Evolutionary conservation across 345 rosid genomes (phyloP).

Genomic region (Pistacia atlantica): DNA sequence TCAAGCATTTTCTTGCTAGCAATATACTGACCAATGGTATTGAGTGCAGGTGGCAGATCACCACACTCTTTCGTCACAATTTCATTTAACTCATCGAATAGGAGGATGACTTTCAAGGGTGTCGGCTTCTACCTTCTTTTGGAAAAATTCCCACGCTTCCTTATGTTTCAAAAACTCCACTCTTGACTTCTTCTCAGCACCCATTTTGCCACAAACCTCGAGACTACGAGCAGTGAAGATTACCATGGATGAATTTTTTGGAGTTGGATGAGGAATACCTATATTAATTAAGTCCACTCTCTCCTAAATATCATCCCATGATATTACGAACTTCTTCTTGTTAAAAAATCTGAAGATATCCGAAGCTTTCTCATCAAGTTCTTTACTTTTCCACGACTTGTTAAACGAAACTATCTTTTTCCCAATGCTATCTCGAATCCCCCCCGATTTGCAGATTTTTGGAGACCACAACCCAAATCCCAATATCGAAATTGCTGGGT

Average conservation of each 20-base stretch:
- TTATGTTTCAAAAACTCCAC: too few species aligned
- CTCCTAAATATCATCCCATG: constrained; percentile 8
- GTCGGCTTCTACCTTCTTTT: constrained; percentile 1
- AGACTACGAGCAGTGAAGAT: constrained; percentile 30
- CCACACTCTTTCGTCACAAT: constrained; percentile 12
- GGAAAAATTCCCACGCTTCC: too few species aligned
- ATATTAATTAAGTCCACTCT: background rate
- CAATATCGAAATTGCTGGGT: constrained; percentile 1
- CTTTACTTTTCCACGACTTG: background rate
- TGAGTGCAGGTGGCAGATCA: constrained; percentile 22
- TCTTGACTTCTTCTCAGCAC: too few species aligned
- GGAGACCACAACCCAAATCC: constrained; percentile 23
- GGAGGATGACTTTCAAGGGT: constrained; percentile 2
- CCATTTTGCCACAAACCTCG: constrained; percentile 27
- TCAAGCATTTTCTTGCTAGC: background rate
- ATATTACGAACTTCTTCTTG: constrained; percentile 17
- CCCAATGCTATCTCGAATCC: background rate
- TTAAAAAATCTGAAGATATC: background rate
- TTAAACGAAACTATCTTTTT: background rate
- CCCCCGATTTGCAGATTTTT: background rate
- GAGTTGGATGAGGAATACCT: constrained; percentile 25
- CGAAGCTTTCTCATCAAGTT: background rate
- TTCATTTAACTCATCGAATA: constrained; percentile 13
- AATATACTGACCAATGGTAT: constrained; percentile 26
- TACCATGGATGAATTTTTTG: constrained; percentile 13